Base-by-base conservation (phyloP, 805 yeast genomes). In the Wickerhamomyces queroliae region DNA sequence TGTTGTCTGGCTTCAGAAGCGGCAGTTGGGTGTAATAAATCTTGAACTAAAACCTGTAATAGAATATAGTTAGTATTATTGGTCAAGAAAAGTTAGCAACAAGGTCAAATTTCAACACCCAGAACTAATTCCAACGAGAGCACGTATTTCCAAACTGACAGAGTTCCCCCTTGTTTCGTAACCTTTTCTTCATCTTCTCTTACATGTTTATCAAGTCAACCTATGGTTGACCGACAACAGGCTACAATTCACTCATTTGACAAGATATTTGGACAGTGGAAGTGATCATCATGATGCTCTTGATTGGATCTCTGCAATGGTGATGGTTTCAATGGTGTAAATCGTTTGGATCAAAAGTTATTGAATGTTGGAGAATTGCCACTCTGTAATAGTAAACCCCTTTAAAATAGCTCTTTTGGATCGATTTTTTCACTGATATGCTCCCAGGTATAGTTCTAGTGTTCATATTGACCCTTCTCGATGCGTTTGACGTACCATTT, bases 11-110 rank as follows among this genome's bases (percentile, higher is more conserved):
- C 90, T 83, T 93, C 99, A 60, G 96, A 69, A 68, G 91, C 95
- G 67, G 96, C 86, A 70, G 84, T 73, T 73, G 99, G 99, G 95
- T 93, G 85, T 69, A 93, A 81, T 73, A 90, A 84, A 82, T 90
- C 98, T 77, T 87, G 95, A 80, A 90, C 96, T 80, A 90, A 86
- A 85, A 89, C 97, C 97, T 74, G 58, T 47, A 46, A 43, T 25
- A 29, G 40, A 38, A 39, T 15, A n/a, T 38, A 42, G 58, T 55
- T 53, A 53, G 58, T 55, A 52, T 28, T 16, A 16, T 32, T 19
- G 5, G 4, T 3, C 23, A 17, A 11, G 18, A 15, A 20, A 19
- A 21, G n/a, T 7, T 12, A 9, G 2, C 9, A 19, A 12, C 12
- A 16, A 9, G 5, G 11, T 13, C 31, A 9, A 27, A 27, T 9